These are phyloP conservation scores for Penicillium egyptiacum DNA, from an alignment of 495 filamentous ascomycete species.

Conservation along the genomic window DNA sequence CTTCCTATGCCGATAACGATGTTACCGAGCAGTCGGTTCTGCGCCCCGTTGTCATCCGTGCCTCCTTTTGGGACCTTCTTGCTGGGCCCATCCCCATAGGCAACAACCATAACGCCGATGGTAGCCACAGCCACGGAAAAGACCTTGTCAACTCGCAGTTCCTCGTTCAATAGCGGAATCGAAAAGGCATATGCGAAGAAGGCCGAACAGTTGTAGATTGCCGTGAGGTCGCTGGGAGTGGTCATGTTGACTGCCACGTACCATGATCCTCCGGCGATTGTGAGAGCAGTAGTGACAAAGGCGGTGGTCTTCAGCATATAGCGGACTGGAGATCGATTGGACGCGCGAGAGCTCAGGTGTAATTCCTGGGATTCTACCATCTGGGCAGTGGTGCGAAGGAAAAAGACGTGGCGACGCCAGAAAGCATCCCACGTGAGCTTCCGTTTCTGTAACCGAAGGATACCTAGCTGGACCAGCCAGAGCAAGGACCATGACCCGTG, in stretches of 20 bases:
- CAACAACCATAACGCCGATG: slow-evolving; percentile 83
- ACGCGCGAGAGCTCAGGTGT: slow-evolving; percentile 48
- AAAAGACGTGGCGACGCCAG: slow-evolving; percentile 75
- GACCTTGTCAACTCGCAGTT: slow-evolving; percentile 74
- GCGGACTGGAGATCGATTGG: slow-evolving; percentile 58
- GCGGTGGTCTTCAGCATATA: slow-evolving; percentile 79
- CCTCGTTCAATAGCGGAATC: slow-evolving; percentile 83
- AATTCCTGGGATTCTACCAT: slow-evolving; percentile 77
- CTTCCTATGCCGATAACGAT: slow-evolving; percentile 90
- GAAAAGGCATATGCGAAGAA: slow-evolving; percentile 98
- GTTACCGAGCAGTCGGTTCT: slow-evolving; percentile 73
- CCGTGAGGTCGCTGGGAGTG: slow-evolving; percentile 86
- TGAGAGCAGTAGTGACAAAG: slow-evolving; percentile 81
- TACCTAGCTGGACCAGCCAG: slow-evolving; percentile 79
- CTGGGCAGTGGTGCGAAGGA: slow-evolving; percentile 75
- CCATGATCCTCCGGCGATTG: slow-evolving; percentile 90
- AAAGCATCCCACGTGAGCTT: slow-evolving; percentile 79
- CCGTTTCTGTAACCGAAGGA: slow-evolving; percentile 72
- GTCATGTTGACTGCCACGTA: slow-evolving; percentile 93
- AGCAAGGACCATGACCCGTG: slow-evolving; percentile 90
- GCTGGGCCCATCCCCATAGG: slow-evolving; percentile 71
- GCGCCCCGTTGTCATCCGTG: slow-evolving; percentile 49
- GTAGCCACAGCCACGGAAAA: slow-evolving; percentile 83
- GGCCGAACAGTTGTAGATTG: slow-evolving; percentile 98
- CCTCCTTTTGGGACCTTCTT: slow-evolving; percentile 55